These are phyloP conservation scores for Didymella sp. DNA, from an alignment of 2,329 filamentous ascomycete genomes.

Conservation along the genomic window DNA sequence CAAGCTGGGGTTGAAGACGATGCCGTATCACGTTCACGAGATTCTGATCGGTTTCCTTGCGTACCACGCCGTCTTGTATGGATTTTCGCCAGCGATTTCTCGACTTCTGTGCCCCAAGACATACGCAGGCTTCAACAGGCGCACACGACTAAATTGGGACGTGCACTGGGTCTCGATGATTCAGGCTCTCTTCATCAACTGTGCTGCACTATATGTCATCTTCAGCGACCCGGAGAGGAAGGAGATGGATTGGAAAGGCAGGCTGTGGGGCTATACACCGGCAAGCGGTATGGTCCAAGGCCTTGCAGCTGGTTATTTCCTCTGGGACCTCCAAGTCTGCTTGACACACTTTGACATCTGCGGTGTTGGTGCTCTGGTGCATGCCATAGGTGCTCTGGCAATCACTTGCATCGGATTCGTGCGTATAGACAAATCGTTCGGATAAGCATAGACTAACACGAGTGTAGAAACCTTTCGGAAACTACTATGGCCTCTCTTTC, in stretches of 20 bases:
- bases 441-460: slow-evolving; percentile 19
- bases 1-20: slow-evolving; percentile 65
- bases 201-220: slow-evolving; percentile 75
- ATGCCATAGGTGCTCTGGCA: slow-evolving; percentile 74
- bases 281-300: slow-evolving; percentile 76
- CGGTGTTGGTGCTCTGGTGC: slow-evolving; percentile 74
- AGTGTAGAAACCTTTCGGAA: slow-evolving; percentile 76
- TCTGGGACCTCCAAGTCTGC: slow-evolving; percentile 80
- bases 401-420: slow-evolving; percentile 83
- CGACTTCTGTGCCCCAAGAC: slow-evolving; percentile 64
- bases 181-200: slow-evolving; percentile 75
- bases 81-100: slow-evolving; percentile 73
- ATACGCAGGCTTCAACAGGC: slow-evolving; percentile 67
- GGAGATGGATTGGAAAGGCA: slow-evolving; percentile 70
- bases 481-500: slow-evolving; percentile 81
- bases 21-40: slow-evolving; percentile 82
- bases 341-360: slow-evolving; percentile 72
- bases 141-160: slow-evolving; percentile 79
- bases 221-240: slow-evolving; percentile 68
- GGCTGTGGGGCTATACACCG: slow-evolving; percentile 80
- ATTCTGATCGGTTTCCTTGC: slow-evolving; percentile 69
- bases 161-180: slow-evolving; percentile 84
- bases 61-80: slow-evolving; percentile 72
- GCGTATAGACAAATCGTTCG: slow-evolving; percentile 47
- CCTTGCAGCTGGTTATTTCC: slow-evolving; percentile 79